A percentile compares a stretch with the other conserved stretches of the same genome.
These are phyloP conservation scores for Capsicum rhomboideum DNA, from an alignment of 257 asterid species.

Conservation along the genomic window DNA sequence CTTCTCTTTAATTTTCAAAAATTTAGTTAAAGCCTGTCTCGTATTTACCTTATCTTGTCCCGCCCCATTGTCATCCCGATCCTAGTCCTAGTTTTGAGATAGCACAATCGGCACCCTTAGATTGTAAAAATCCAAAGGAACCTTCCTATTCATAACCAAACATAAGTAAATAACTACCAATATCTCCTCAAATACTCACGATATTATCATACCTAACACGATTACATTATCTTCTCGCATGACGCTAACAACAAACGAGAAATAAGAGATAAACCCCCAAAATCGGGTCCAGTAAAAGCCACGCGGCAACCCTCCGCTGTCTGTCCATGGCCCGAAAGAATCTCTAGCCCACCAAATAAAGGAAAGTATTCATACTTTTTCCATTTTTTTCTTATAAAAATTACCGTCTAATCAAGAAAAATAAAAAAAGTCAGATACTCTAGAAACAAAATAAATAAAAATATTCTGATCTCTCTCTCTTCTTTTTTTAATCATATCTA, in stretches of 20 bases:
- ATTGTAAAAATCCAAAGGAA: neutral
- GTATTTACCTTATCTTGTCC: no score
- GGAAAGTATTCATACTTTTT: neutral
- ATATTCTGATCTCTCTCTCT: no score
- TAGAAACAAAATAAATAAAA: no score
- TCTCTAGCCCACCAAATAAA: neutral
- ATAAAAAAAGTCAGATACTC: neutral
- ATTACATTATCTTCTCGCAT: slow-evolving; percentile 4
- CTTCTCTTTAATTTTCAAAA: no score
- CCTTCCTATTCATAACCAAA: neutral
- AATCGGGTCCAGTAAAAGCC: slow-evolving; percentile 7
- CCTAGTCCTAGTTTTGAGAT: no score
- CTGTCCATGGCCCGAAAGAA: neutral
- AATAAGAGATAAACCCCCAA: neutral
- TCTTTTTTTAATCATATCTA: no score
- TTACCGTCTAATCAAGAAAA: neutral
- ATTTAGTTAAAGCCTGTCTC: no score
- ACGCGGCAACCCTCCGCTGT: slow-evolving; percentile 37
- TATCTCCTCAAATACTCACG: slow-evolving; percentile 11
- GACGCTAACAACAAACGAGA: neutral
- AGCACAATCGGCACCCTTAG: no score
- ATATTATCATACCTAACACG: neutral
- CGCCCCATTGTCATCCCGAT: no score
- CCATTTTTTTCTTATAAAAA: neutral
- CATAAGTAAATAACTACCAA: neutral